Evolutionary conservation across 1,284 basidiomycete genomes (phyloP).

Genomic region (Cryptococcus sp.): DNA sequence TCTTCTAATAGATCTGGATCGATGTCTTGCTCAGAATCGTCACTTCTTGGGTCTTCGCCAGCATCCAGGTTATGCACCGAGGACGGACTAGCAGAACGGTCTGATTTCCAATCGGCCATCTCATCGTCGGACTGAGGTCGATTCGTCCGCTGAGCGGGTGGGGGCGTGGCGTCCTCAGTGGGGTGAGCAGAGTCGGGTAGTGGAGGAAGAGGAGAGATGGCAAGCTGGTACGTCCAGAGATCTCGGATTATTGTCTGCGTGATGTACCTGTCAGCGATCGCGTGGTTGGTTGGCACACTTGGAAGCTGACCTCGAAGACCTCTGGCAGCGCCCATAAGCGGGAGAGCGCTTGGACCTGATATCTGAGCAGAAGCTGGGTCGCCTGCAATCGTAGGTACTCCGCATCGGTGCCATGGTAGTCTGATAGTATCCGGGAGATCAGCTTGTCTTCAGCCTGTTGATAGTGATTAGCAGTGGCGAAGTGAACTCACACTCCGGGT

Average conservation of each 20-base stretch:
- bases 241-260: slow-evolving; percentile 74
- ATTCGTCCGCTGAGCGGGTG: neutral
- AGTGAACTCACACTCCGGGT: slow-evolving; percentile 39
- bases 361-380: slow-evolving; percentile 73
- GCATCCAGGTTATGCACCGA: slow-evolving; percentile 11
- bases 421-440: slow-evolving; percentile 53
- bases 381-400: slow-evolving; percentile 78
- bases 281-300: slow-evolving; percentile 24
- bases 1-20: slow-evolving; percentile 19
- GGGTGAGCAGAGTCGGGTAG: slow-evolving; percentile 49
- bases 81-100: slow-evolving; percentile 8
- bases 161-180: neutral
- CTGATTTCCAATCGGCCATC: slow-evolving; percentile 6
- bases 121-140: slow-evolving; percentile 6
- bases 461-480: neutral
- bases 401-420: slow-evolving; percentile 75
- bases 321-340: slow-evolving; percentile 70
- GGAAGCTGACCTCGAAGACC: slow-evolving; percentile 68
- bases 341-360: slow-evolving; percentile 68
- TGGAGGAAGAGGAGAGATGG: slow-evolving; percentile 63
- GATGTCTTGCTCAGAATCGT: slow-evolving; percentile 35
- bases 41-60: slow-evolving; percentile 26
- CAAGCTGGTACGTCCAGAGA: slow-evolving; percentile 75
- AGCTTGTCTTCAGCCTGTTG: slow-evolving; percentile 6
- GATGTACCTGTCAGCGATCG: slow-evolving; percentile 1